phyloP scores from a whole-genome alignment of 2,329 filamentous ascomycete species.

The Aspergillus sp. region DNA sequence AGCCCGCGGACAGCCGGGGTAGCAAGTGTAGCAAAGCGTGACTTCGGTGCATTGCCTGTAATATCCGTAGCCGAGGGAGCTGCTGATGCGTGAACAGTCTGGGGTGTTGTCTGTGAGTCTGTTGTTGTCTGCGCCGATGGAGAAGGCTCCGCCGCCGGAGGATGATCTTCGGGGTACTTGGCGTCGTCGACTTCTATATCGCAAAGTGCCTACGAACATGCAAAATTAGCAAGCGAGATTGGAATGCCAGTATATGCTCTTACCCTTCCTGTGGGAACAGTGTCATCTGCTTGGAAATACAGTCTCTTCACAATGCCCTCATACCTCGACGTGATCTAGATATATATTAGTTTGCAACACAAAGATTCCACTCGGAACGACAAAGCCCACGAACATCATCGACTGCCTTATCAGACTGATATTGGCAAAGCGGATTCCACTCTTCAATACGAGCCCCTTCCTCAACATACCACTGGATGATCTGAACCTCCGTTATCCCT shows the following conservation, averaged over 20 bases:
- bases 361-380: constrained; percentile 2
- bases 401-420: constrained; percentile 93
- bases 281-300: constrained; percentile 92
- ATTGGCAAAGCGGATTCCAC: constrained; percentile 96
- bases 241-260: background rate
- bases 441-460: constrained; percentile 94
- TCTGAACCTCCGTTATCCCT: constrained; percentile 98
- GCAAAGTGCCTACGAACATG: constrained; percentile 67
- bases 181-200: constrained; percentile 91
- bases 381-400: constrained; percentile 49
- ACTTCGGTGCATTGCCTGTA: constrained; percentile 28
- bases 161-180: constrained; percentile 61
- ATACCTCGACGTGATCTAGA: constrained; percentile 93
- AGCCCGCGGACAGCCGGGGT: constrained; percentile 91
- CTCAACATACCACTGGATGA: constrained; percentile 99
- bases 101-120: constrained; percentile 15
- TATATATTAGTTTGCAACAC: constrained; percentile 27
- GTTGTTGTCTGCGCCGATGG: constrained; percentile 18
- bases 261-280: constrained; percentile 84
- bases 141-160: constrained; percentile 28
- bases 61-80: constrained; percentile 9
- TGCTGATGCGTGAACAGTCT: constrained; percentile 11
- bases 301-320: constrained; percentile 94
- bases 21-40: constrained; percentile 72
- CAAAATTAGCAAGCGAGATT: constrained; percentile 7